Evolutionary conservation across 1,284 basidiomycete genomes (phyloP).

Genomic region (Volvariella volvacea): DNA sequence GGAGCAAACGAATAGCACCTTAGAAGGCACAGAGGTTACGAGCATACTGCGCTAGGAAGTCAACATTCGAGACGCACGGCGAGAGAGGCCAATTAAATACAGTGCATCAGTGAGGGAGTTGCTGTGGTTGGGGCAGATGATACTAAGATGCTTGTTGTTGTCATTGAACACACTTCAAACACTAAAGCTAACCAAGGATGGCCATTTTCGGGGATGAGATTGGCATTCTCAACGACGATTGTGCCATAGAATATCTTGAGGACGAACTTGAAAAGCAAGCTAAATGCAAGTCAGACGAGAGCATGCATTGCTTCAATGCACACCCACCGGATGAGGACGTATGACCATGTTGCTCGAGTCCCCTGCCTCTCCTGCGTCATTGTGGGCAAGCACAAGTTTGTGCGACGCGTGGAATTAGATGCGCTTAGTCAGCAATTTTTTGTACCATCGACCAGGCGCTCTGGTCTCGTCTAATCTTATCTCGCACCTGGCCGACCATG

Average conservation of each 20-base stretch:
- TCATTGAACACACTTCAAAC: constrained; percentile 2
- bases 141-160: constrained; percentile 17
- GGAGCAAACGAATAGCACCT: constrained; percentile 31
- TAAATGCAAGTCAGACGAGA: constrained; percentile 18
- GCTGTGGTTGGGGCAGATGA: constrained; percentile 75
- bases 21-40: constrained; percentile 61
- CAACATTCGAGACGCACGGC: background rate
- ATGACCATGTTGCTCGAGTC: constrained; percentile 61
- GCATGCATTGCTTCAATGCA: background rate
- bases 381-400: background rate
- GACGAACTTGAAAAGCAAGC: constrained; percentile 68
- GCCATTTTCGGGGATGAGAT: constrained; percentile 65
- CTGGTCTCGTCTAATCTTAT: background rate
- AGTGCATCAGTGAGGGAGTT: constrained; percentile 83
- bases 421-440: constrained; percentile 26
- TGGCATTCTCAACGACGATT: constrained; percentile 77
- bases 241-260: constrained; percentile 85
- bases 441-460: constrained; percentile 7
- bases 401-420: background rate
- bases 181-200: constrained; percentile 55
- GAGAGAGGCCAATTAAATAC: constrained; percentile 25
- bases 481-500: constrained; percentile 28
- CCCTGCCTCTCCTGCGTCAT: background rate
- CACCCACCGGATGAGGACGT: constrained; percentile 53
- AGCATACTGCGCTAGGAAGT: constrained; percentile 41